Base-by-base conservation (phyloP, 768 basidiomycete species). In the Dentipellis fragilis region DNA sequence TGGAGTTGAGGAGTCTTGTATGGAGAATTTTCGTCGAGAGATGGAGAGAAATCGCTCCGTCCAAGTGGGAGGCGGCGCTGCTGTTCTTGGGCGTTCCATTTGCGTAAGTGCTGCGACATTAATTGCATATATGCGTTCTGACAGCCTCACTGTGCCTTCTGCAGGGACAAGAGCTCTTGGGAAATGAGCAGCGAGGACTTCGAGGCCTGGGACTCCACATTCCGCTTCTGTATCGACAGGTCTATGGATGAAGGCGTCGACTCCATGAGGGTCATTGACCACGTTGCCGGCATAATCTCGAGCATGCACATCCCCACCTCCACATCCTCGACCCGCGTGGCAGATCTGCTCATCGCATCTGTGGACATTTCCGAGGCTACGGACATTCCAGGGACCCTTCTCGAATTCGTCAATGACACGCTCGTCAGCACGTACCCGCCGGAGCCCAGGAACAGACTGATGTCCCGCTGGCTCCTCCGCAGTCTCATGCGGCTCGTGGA, bases 351-450 rank as follows among this genome's bases (percentile, higher is more conserved):
- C 4, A 65, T 89, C 37, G 75, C 77, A 0, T 73, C 80, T 47
- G 64, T 83, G 48, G 77, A 80, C 17, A 71, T 78, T 56, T 61
- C 69, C 34, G 79, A 81, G 3, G 68, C 75, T 38, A 74, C 77
- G 22, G 75, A 79, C 17, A 65, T 85, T 1, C 85, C 88, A 2
- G 67, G 69, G 12, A 64, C 69, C 21, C 63, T 89, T 14, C 66
- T 88, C 29, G 77, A 80, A 47, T 78, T 87, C 54, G 72, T 82
- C 52, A 80, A 83, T 57, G 77, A 80, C 45, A 80, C 80, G 0
- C 71, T 90, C 56, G 68, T 71, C 19, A 73, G 77, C 9, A 77
- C 78, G 9, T 91, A 91, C 68, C 88, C 88, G 0, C 85, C 87
- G 0, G 76, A 76, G 17, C 73, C 77, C 4, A 71, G 72, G 49